Evolutionary conservation across 768 basidiomycete species (phyloP), one percentile per base, ranked within the genome.

Genomic region (Pisolithus microcarpus): DNA sequence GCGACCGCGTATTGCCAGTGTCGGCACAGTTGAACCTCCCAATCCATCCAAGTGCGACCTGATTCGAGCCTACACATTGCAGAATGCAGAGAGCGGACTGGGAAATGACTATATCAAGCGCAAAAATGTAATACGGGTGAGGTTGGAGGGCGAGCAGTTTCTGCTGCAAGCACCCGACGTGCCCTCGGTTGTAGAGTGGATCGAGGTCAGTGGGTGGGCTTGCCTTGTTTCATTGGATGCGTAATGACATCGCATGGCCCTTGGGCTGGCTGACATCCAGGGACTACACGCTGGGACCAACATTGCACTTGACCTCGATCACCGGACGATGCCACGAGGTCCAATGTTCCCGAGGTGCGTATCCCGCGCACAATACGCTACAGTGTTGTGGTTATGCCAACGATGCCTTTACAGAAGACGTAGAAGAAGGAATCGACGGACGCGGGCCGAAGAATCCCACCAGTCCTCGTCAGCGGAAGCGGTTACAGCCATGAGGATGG

Each of bases 81-180:
- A 95, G 65, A 69, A 87, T 58, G 91, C 92, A 7, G 94, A 97
- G 74, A 91, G 90, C 53, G 96, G 96, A 19, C 66, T 99, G 36
- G 96, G 91, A 30, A 92, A 89, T 52, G 96, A 99, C 66, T 99
- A 99, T 69, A 36, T 81, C 56, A 98, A 98, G 76, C 75, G 93
- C 55, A 86, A 82, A 73, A 89, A 98, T 65, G 95, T 98, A 42
- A 92, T 98, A 31, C 77, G 96, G 19, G 81, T 98, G 26, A 71
- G 95, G 51, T 72, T 92, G 56, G 92, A 96, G 65, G 96, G 95
- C 11, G 91, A 98, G 72, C 96, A 99, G 70, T 99, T 99, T 69
- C 72, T 99, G 58, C 60, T 99, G 58, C 95, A 99, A 69, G 89
- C 90, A 3, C 79, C 76, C 46, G 85, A 88, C 62, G 84, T 92